These are phyloP conservation scores for Citrus trifoliata DNA, from an alignment of 345 rosid genomes.

Conservation along the genomic window DNA sequence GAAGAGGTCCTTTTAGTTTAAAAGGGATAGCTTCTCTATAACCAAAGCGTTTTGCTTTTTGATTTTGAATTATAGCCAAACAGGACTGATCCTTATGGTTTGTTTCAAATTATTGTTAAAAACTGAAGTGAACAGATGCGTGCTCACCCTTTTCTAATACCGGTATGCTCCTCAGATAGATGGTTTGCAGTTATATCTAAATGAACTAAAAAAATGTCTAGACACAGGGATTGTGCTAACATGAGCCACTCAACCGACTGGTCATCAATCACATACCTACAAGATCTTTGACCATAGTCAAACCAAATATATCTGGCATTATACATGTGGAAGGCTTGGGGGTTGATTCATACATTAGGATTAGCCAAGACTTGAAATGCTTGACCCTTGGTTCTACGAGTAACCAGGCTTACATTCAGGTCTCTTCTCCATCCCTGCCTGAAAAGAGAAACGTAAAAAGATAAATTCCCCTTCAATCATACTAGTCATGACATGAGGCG, in stretches of 20 bases:
- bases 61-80: not conserved
- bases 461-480: not conserved
- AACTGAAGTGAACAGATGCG: not conserved
- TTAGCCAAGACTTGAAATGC: conserved; percentile 59
- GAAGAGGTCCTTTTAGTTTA: not conserved
- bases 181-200: not conserved
- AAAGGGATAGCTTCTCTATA: too few species aligned
- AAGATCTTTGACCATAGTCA: conserved; percentile 29
- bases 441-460: conserved; percentile 7
- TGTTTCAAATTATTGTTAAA: not conserved
- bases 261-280: conserved; percentile 35
- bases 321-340: conserved; percentile 33
- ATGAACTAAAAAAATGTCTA: conserved; percentile 1
- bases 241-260: conserved; percentile 6
- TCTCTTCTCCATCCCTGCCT: conserved; percentile 43
- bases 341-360: conserved; percentile 60
- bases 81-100: not conserved
- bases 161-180: not conserved
- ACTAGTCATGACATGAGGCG: not conserved
- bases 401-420: conserved; percentile 26
- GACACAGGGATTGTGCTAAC: conserved; percentile 4
- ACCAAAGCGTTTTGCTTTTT: not conserved
- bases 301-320: conserved; percentile 26
- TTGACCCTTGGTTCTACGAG: conserved; percentile 44
- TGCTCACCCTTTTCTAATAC: not conserved